phyloP scores from a whole-genome alignment of 345 rosid species.

The Citrus reticulata region DNA sequence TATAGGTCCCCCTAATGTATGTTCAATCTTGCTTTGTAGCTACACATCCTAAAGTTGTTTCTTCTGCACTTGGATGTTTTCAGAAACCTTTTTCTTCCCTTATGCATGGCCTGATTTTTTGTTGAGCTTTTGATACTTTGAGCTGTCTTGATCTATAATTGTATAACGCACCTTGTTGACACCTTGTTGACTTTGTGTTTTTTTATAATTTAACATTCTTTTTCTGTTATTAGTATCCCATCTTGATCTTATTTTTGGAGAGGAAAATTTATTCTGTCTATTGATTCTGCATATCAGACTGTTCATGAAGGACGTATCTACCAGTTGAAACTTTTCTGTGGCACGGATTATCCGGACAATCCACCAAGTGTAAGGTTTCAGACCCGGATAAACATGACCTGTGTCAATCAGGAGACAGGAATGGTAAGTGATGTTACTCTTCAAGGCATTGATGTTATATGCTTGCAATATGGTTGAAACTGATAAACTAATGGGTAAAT shows the following conservation, averaged over 20 bases:
- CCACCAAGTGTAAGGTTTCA: constrained; percentile 80
- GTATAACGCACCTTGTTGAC: background rate
- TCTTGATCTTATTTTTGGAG: background rate
- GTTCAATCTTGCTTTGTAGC: background rate
- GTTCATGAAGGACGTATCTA: constrained; percentile 82
- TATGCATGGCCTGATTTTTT: background rate
- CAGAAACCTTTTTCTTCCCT: background rate
- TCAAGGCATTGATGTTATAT: background rate
- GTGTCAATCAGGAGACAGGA: constrained; percentile 74
- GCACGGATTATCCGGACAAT: constrained; percentile 64
- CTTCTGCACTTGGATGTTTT: background rate
- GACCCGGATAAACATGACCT: constrained; percentile 69
- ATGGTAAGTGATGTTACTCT: constrained; percentile 38
- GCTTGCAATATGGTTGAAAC: background rate
- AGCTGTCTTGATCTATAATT: background rate
- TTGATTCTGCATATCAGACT: constrained; percentile 43
- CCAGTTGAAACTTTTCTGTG: constrained; percentile 79
- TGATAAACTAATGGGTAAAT: constrained; percentile 11
- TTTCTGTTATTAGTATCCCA: background rate
- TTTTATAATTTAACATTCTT: too few species aligned
- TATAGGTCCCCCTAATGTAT: constrained; percentile 66
- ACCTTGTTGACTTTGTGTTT: background rate
- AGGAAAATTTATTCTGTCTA: constrained; percentile 5
- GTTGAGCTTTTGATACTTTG: background rate
- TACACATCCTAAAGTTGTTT: background rate